Percentiles rank a stretch among this genome's conserved stretches.
Evolutionary conservation across 352 stramenopile species (phyloP).

Genomic region (Pythium phragmiticola): DNA sequence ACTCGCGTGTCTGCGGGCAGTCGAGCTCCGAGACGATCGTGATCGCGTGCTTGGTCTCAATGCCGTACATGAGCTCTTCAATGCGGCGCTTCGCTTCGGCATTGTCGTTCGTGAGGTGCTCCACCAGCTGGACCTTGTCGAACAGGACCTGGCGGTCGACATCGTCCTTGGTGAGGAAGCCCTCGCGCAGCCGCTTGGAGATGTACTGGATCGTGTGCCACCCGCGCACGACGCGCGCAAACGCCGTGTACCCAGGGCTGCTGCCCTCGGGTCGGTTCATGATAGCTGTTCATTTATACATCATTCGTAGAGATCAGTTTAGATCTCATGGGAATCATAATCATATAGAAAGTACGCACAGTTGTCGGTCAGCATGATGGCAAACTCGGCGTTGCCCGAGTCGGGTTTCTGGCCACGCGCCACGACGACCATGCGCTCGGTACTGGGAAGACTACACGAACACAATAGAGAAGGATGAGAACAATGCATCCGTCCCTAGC

Average conservation of each 20-base stretch:
- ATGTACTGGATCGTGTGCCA: constrained; percentile 80
- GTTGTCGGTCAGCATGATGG: constrained; percentile 87
- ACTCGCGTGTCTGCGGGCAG: constrained; percentile 90
- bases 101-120: constrained; percentile 59
- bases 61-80: constrained; percentile 69
- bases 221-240: constrained; percentile 71
- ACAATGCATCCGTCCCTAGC: not conserved
- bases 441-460: constrained; percentile 52
- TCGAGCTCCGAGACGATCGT: constrained; percentile 94
- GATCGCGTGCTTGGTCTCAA: constrained; percentile 83
- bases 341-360: constrained; percentile 26
- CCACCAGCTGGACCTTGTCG: constrained; percentile 68
- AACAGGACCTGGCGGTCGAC: constrained; percentile 62
- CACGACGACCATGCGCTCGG: constrained; percentile 81
- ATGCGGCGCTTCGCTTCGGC: constrained; percentile 51
- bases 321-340: too few species aligned
- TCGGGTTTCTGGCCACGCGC: constrained; percentile 63
- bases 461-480: not conserved
- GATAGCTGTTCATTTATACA: constrained; percentile 23
- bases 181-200: constrained; percentile 65
- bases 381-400: constrained; percentile 81
- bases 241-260: constrained; percentile 75
- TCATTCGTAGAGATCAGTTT: not conserved
- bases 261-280: constrained; percentile 61
- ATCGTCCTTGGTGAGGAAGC: constrained; percentile 72